phyloP scores from a whole-genome alignment of 331 rosid species.

The Rosa hybrid region DNA sequence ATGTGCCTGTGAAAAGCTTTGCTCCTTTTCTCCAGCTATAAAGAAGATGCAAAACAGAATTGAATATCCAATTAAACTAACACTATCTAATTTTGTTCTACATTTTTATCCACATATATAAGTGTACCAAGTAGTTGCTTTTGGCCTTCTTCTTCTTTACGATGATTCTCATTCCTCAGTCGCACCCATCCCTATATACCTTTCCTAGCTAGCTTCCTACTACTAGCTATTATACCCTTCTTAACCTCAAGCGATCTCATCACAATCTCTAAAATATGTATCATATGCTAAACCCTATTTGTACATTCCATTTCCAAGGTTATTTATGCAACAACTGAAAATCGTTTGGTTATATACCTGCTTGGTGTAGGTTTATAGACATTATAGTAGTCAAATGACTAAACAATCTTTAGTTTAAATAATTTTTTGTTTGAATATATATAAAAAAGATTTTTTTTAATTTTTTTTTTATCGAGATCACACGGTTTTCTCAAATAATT shows the following conservation, averaged over 20 bases:
- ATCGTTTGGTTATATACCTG: no score
- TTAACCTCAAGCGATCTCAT: conserved; percentile 7
- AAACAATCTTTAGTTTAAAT: no score
- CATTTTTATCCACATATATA: background rate
- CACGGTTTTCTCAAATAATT: no score
- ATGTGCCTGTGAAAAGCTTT: conserved; percentile 41
- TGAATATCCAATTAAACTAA: conserved; percentile 41
- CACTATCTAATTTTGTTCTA: background rate
- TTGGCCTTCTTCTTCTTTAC: background rate
- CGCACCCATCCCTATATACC: background rate
- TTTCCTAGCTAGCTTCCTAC: background rate
- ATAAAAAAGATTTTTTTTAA: no score
- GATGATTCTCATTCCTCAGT: conserved; percentile 11
- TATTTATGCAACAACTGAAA: no score
- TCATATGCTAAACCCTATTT: background rate
- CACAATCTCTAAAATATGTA: background rate
- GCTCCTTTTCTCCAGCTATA: conserved; percentile 40
- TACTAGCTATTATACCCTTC: background rate
- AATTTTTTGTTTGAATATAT: no score
- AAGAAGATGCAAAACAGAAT: conserved; percentile 33
- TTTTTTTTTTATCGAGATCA: no score
- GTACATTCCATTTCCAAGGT: no score
- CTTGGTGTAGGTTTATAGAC: no score
- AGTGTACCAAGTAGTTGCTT: background rate
- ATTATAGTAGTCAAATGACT: no score